Base-by-base conservation (phyloP, 1,284 basidiomycete genomes). In the Xerocomus minutiporus region DNA sequence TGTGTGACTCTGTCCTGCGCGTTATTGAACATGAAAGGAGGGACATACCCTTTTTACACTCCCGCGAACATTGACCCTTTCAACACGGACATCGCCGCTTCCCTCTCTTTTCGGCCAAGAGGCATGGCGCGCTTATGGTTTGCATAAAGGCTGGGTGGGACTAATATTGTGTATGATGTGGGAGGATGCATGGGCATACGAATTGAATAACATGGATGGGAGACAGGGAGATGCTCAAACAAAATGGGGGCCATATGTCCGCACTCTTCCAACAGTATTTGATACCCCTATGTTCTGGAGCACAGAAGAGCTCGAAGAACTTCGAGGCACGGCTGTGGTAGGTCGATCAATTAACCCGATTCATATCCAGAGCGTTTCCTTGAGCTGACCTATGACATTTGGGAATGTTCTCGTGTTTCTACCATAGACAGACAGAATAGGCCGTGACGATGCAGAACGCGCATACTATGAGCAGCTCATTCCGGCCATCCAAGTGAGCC, bases 241-340 rank as follows among this genome's bases (percentile, higher is more conserved):
- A 8, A 61, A 74, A 23, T 91, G 64, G 66, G 61, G 57, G 5
- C 57, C 64, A 1, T 66, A 66, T 31, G 55, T 66, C 52, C 57
- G 50, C 85, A 41, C 73, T 34, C 77, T 97, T 61, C 95, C 96
- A 0, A 74, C 65, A 2, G 57, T 60, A 8, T 99, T 99, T 65
- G 80, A 88, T 58, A 96, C 94, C 0, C 93, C 95, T 1, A 98
- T 99, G 92, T 97, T 97, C 69, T 99, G 96, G 97, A 72, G 66
- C 29, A 76, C 80, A 1, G 76, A 78, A 2, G 91, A 97, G 51
- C 71, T 96, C 4, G 67, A 73, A n/a, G 84, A 90, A 62, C 78
- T 99, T 7, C 69, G 76, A 55, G 97, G 93, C 0, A 97, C 94
- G 36, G 82, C 86, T 32, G 84, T 99, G 69, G 78, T 89, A 78